Evolutionary conservation across 208 protist genomes (phyloP).

Genomic region (Leishmania aethiopica): DNA sequence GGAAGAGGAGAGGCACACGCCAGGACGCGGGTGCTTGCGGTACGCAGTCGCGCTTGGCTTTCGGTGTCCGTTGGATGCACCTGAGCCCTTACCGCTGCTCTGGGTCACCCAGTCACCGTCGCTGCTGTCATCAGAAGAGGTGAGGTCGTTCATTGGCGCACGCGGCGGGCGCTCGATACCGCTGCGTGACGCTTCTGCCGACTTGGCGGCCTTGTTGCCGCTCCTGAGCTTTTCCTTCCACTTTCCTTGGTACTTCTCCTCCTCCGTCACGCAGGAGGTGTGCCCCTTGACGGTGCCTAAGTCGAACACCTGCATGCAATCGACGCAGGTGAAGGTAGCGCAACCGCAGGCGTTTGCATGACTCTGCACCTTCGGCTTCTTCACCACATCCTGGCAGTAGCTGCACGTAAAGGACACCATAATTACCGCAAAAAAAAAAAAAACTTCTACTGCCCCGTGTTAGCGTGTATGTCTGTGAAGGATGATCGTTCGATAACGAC

Average conservation of each 20-base stretch:
- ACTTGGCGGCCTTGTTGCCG: constrained; percentile 6
- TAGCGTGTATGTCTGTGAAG: not conserved
- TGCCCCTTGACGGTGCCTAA: constrained; percentile 73
- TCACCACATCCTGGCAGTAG: constrained; percentile 87
- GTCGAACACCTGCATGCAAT: constrained; percentile 90
- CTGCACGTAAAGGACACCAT: constrained; percentile 93
- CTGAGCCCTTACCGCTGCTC: not conserved
- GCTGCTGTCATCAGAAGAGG: constrained; percentile 35
- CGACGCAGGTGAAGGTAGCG: constrained; percentile 81
- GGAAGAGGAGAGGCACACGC: constrained; percentile 24
- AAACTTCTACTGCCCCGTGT: not conserved
- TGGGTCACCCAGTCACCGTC: constrained; percentile 57
- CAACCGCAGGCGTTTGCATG: constrained; percentile 64
- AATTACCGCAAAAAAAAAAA: not conserved
- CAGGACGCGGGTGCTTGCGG: constrained; percentile 28
- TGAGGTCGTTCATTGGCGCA: constrained; percentile 51
- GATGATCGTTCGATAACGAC: not conserved
- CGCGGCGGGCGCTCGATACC: constrained; percentile 36
- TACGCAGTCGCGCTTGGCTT: not conserved
- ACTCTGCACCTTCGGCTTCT: constrained; percentile 85
- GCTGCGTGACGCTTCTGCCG: not conserved
- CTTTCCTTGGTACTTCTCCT: constrained; percentile 88
- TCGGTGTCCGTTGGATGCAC: not conserved
- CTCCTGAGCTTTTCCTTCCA: constrained; percentile 55
- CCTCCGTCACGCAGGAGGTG: constrained; percentile 83